phyloP scores from a whole-genome alignment of 1,284 basidiomycete species.

The Hymenochaete sp. region DNA sequence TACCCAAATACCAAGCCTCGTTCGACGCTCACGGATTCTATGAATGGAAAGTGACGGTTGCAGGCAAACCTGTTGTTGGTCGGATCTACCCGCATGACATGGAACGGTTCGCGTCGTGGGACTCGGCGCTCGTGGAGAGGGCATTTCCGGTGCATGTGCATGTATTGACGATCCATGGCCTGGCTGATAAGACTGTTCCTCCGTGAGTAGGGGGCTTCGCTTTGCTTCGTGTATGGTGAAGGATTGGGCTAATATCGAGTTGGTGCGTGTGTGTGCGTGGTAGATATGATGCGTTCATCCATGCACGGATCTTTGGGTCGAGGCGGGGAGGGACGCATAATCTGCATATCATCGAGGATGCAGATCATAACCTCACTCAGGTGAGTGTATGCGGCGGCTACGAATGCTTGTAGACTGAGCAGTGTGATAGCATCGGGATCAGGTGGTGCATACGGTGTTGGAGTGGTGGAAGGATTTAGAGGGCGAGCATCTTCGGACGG shows the following conservation, averaged over 20 bases:
- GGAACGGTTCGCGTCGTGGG: conserved; percentile 49
- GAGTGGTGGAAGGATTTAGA: conserved; percentile 48
- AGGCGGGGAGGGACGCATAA: conserved; percentile 58
- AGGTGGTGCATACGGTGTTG: conserved; percentile 51
- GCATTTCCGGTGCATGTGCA: conserved; percentile 50
- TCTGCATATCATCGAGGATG: conserved; percentile 55
- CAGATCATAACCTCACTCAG: conserved; percentile 66
- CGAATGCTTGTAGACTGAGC: neutral
- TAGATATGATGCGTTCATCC: conserved; percentile 66
- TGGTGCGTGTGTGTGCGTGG: neutral
- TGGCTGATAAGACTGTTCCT: conserved; percentile 54
- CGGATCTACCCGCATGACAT: conserved; percentile 51
- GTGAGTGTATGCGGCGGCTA: conserved; percentile 25
- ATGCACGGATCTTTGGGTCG: conserved; percentile 48
- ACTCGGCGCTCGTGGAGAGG: conserved; percentile 55
- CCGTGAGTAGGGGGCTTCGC: conserved; percentile 38
- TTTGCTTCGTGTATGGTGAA: conserved; percentile 7
- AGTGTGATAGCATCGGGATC: conserved; percentile 39
- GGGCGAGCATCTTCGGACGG: conserved; percentile 39
- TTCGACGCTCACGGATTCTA: conserved; percentile 49
- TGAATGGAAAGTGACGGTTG: conserved; percentile 51
- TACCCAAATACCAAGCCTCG: conserved; percentile 39
- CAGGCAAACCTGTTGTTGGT: conserved; percentile 43
- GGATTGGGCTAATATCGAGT: neutral
- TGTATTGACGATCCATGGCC: conserved; percentile 62